These are phyloP conservation scores for Apocynum venetum DNA, from an alignment of 257 asterid species.

Conservation along the genomic window DNA sequence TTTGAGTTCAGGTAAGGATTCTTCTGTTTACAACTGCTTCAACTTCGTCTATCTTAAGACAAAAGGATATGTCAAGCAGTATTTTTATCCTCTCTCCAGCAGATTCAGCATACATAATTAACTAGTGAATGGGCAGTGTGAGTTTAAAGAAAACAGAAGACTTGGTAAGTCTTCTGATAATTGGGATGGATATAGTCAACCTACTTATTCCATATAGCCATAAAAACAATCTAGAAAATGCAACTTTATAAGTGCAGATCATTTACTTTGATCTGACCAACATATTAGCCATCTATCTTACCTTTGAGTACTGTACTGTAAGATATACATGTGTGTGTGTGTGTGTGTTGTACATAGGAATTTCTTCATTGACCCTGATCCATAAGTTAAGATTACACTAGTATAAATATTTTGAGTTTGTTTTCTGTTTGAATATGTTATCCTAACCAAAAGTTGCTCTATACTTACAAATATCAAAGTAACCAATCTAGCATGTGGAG, in stretches of 20 bases:
- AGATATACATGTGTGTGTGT: too few relatives aligned
- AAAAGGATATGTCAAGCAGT: background rate
- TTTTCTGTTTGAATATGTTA: background rate
- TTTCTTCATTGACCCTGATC: conserved; percentile 13
- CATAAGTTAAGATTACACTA: background rate
- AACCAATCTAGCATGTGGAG: background rate
- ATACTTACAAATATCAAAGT: too few relatives aligned
- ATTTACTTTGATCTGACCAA: conserved; percentile 4
- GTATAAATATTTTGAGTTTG: background rate
- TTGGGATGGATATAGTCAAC: background rate
- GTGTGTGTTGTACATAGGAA: too few relatives aligned
- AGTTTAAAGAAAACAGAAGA: background rate
- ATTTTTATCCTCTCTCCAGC: background rate
- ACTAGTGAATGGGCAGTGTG: background rate
- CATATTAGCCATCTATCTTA: background rate
- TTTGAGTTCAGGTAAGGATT: background rate
- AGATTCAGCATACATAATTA: background rate
- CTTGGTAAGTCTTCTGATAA: background rate
- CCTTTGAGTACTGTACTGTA: conserved; percentile 3
- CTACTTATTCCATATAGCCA: background rate
- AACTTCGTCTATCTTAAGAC: background rate
- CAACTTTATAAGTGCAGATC: background rate
- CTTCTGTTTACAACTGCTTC: background rate
- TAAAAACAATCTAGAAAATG: conserved; percentile 10
- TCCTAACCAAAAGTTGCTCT: background rate